Base-by-base conservation (phyloP, 208 protist species). In the Trypanosoma boissoni region DNA sequence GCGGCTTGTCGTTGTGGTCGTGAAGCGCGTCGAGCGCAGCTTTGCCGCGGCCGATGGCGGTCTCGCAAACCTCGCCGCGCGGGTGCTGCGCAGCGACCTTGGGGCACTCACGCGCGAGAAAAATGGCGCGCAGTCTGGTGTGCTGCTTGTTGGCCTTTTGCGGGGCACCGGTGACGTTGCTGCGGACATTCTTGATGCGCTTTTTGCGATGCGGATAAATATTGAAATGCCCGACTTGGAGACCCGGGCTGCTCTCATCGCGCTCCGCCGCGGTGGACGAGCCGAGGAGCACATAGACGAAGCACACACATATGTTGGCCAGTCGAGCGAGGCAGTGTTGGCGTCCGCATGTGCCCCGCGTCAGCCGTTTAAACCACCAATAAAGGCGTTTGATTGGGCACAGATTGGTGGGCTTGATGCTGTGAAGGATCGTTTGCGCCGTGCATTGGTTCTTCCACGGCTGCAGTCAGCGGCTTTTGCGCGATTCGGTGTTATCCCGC, bases 361-460 rank as follows among this genome's bases (percentile, higher is more conserved):
- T 20, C 57, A 60, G 43, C 12, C 24, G 16, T 50, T 60, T 37
- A 50, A 21, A 3, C 68, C 70, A 14, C 76, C 72, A 0, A 90
- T 86, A 36, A 76, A 80, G 31, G 32, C 62, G 4, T 68, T 98
- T 10, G 86, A 85, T 5, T 99, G 99, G 99, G 86, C 86, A 10
- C 97, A 99, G 64, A 99, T 99, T 85, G 99, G 99, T 63, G 99
- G 99, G 46, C 83, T 99, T 5, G 85, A 96, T 49, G 68, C 94
- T 31, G 96, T 99, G 24, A 99, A 99, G 78, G 66, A 79, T n/a
- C 94, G 99, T 57, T 88, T 99, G 27, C 94, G 96, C 60, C 97
- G 99, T 72, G 84, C 98, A 23, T 92, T 99, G 2, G 92, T 99
- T 68, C 99, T 98, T 68, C 99, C 99, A 18, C 88, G 99, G 39